These are phyloP conservation scores for Gyromitra esculenta DNA, from an alignment of 2,329 filamentous ascomycete species.

Conservation along the genomic window DNA sequence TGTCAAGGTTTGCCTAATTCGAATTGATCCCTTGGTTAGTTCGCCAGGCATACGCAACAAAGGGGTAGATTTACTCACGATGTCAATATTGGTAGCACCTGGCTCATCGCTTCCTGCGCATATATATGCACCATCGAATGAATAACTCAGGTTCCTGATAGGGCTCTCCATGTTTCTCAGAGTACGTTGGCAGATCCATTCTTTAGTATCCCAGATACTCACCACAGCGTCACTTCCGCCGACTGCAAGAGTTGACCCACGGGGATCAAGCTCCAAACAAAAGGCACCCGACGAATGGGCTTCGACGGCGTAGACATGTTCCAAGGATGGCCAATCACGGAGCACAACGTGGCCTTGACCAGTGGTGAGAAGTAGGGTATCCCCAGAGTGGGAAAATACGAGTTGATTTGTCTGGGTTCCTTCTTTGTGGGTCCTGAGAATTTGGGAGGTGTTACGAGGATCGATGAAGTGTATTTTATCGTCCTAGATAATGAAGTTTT, in stretches of 20 bases:
- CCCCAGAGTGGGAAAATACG: conserved; percentile 65
- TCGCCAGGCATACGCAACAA: conserved; percentile 7
- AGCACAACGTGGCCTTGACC: conserved; percentile 65
- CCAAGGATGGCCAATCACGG: conserved; percentile 61
- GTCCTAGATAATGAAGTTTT: conserved; percentile 57
- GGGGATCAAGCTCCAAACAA: conserved; percentile 64
- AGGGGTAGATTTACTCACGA: conserved; percentile 52
- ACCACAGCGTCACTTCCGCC: conserved; percentile 67
- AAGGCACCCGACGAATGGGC: conserved; percentile 65
- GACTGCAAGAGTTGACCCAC: conserved; percentile 64
- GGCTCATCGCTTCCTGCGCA: conserved; percentile 65
- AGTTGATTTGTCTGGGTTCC: conserved; percentile 64
- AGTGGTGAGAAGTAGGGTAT: conserved; percentile 65
- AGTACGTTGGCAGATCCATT: conserved; percentile 66
- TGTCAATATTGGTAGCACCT: conserved; percentile 57
- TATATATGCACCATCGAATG: conserved; percentile 66
- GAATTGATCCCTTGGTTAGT: conserved; percentile 16
- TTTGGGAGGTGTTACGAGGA: conserved; percentile 51
- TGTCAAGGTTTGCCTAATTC: conserved; percentile 58
- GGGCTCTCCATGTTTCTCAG: conserved; percentile 63
- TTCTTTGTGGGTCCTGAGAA: conserved; percentile 57
- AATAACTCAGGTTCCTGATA: conserved; percentile 65
- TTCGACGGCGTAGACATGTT: conserved; percentile 62
- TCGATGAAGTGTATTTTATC: conserved; percentile 58
- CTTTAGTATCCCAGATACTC: conserved; percentile 66